Percentiles rank a stretch among this genome's conserved stretches.
These are phyloP conservation scores for Cyberlindnera maritima DNA, from an alignment of 805 yeast genomes.

Conservation along the genomic window DNA sequence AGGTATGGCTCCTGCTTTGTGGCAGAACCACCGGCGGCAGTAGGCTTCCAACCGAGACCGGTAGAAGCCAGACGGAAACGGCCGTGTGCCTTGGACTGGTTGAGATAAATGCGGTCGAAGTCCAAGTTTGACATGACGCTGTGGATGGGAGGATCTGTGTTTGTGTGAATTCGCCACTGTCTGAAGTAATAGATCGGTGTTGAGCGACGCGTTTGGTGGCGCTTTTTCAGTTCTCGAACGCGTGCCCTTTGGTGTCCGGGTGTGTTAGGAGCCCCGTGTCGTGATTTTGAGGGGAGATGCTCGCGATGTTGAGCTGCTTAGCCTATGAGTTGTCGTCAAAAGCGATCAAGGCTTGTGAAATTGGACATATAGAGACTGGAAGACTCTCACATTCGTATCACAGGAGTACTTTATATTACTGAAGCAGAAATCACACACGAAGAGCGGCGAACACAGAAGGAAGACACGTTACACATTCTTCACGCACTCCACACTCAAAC, in stretches of 20 bases:
- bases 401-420: too few relatives aligned
- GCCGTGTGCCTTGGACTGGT: slow-evolving; percentile 81
- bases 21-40: slow-evolving; percentile 46
- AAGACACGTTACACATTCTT: too few relatives aligned
- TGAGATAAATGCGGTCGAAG: slow-evolving; percentile 86
- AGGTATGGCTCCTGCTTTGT: slow-evolving; percentile 71
- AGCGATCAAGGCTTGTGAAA: too few relatives aligned
- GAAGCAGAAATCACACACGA: too few relatives aligned
- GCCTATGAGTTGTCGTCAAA: too few relatives aligned
- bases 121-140: slow-evolving; percentile 42
- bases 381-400: too few relatives aligned
- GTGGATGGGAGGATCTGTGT: not conserved
- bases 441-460: too few relatives aligned
- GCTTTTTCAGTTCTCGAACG: not conserved
- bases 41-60: slow-evolving; percentile 97
- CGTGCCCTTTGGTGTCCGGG: not conserved
- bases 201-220: not conserved
- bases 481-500: too few relatives aligned
- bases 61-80: slow-evolving; percentile 92
- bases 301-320: too few relatives aligned
- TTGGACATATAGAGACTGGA: too few relatives aligned
- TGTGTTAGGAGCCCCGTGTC: not conserved
- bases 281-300: too few relatives aligned
- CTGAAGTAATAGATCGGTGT: not conserved
- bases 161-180: too few relatives aligned